A percentile compares a stretch with the other conserved stretches of the same genome.
Conservation (phyloP, 1,284 basidiomycete species). For the Cryptococcus jaspeensis region DNA sequence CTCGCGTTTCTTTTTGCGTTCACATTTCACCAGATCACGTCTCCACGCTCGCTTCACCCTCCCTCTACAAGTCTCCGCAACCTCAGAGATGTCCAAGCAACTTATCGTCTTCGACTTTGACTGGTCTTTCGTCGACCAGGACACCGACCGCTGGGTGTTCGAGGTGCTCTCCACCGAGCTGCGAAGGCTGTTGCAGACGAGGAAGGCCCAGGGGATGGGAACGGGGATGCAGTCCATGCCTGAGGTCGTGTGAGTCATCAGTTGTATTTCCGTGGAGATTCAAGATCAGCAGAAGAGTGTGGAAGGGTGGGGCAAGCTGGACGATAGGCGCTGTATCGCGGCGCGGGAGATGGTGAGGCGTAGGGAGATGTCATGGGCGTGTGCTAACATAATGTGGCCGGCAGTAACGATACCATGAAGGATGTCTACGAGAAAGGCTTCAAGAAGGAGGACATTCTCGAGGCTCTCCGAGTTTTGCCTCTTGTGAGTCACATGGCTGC, state of each 20-base stretch:
- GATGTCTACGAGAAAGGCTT: conserved; percentile 68
- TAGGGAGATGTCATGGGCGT: too few species aligned
- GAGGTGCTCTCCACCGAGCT: conserved; percentile 85
- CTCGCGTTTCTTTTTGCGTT: too few species aligned
- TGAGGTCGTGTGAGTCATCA: conserved; percentile 75
- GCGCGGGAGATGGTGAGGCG: too few species aligned
- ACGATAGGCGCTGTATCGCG: not conserved
- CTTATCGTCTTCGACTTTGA: conserved; percentile 96
- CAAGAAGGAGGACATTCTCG: conserved; percentile 71
- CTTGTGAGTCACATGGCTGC: conserved; percentile 66
- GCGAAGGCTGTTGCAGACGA: conserved; percentile 75
- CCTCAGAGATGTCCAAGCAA: conserved; percentile 58
- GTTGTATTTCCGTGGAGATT: conserved; percentile 12
- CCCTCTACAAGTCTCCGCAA: too few species aligned
- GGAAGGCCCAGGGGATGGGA: conserved; percentile 57
- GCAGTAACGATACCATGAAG: conserved; percentile 69
- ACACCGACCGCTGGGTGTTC: conserved; percentile 94
- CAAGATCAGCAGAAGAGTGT: not conserved
- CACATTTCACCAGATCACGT: too few species aligned
- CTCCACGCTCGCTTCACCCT: too few species aligned
- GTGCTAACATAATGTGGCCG: too few species aligned
- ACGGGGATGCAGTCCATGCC: conserved; percentile 72
- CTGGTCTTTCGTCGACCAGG: conserved; percentile 87
- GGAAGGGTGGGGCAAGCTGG: not conserved
- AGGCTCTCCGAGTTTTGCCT: conserved; percentile 75